Evolutionary conservation across 192 early-diverging fungal species (phyloP).

Genomic region (Coemansia sp.): DNA sequence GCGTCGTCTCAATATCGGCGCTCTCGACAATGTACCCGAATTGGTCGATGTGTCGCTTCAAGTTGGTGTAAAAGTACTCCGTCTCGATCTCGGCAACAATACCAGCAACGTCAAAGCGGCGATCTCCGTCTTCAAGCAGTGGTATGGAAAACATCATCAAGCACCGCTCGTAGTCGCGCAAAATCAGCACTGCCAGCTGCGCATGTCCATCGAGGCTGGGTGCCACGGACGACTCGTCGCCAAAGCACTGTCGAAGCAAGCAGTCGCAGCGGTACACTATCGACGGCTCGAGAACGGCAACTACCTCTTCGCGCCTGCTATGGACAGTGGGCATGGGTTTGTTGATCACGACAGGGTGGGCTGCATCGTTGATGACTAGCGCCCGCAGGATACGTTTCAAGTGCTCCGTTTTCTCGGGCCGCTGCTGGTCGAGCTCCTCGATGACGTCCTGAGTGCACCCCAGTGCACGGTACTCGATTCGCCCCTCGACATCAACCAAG

Average conservation of each 20-base stretch:
- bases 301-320: constrained; percentile 35
- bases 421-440: constrained; percentile 48
- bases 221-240: constrained; percentile 19
- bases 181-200: constrained; percentile 31
- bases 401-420: constrained; percentile 14
- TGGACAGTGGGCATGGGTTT: constrained; percentile 42
- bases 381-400: constrained; percentile 30
- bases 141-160: constrained; percentile 30
- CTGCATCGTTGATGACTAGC: constrained; percentile 47
- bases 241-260: constrained; percentile 37
- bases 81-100: constrained; percentile 46
- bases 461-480: constrained; percentile 41
- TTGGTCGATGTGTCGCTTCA: constrained; percentile 33
- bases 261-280: constrained; percentile 48
- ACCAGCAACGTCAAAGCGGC: constrained; percentile 49
- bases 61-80: constrained; percentile 35
- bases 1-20: constrained; percentile 29
- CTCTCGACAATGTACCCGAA: constrained; percentile 37
- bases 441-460: constrained; percentile 34
- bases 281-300: constrained; percentile 25
- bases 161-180: constrained; percentile 41
- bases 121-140: constrained; percentile 47
- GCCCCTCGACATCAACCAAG: constrained; percentile 30
- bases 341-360: constrained; percentile 30
- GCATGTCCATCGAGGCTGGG: constrained; percentile 39